phyloP scores from a whole-genome alignment of 2,329 filamentous ascomycete genomes.

The Talaromyces albobiverticillius region DNA sequence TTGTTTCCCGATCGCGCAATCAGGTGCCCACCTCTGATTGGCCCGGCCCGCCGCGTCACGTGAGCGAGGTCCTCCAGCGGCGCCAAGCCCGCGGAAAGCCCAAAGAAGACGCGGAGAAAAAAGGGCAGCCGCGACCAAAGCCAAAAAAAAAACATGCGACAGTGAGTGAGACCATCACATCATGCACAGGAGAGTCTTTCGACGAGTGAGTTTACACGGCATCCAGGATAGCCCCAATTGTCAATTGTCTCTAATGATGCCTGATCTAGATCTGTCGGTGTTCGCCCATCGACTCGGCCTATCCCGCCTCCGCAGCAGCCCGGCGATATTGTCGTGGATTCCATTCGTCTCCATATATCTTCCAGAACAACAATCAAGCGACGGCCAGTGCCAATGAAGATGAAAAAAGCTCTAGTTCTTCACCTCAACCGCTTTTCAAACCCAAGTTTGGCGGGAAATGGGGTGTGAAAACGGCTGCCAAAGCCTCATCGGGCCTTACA shows the following conservation, averaged over 20 bases:
- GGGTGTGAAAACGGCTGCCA: slow-evolving; percentile 18
- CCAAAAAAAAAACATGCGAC: not conserved
- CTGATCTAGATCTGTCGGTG: slow-evolving; percentile 31
- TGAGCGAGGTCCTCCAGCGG: slow-evolving; percentile 18
- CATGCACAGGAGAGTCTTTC: slow-evolving; percentile 35
- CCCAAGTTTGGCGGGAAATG: slow-evolving; percentile 29
- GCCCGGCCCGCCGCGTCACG: slow-evolving; percentile 30
- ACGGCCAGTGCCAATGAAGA: slow-evolving; percentile 20
- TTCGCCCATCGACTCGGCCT: slow-evolving; percentile 38
- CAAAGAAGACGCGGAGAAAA: slow-evolving; percentile 2
- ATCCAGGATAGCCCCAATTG: too few species aligned
- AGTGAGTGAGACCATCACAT: too few species aligned
- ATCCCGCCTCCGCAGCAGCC: slow-evolving; percentile 27
- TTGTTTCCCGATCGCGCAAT: slow-evolving; percentile 16
- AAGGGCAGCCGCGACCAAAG: not conserved
- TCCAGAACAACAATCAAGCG: slow-evolving; percentile 28
- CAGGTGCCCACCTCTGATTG: slow-evolving; percentile 25
- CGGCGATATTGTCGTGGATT: slow-evolving; percentile 32
- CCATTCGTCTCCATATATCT: slow-evolving; percentile 26
- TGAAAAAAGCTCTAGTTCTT: slow-evolving; percentile 16
- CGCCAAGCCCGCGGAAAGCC: slow-evolving; percentile 19
- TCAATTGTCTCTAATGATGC: not conserved
- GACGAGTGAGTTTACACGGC: slow-evolving; percentile 27
- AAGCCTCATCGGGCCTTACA: slow-evolving; percentile 26
- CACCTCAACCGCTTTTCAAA: slow-evolving; percentile 2